Conservation (phyloP, 805 yeast genomes). For the Cyberlindnera nakhonratchasimensis region DNA sequence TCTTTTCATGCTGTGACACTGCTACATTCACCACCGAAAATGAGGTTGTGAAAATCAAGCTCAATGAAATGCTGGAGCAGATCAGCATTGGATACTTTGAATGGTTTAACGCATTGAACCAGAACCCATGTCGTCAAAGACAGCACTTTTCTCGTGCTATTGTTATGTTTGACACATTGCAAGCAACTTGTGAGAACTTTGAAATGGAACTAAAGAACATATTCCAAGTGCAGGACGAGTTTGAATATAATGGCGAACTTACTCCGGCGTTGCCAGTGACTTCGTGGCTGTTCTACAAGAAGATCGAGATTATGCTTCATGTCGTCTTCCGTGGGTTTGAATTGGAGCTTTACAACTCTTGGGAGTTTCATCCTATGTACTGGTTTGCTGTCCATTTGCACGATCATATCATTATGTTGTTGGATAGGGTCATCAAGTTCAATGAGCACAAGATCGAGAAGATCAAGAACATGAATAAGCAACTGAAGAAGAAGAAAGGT, state of each 20-base stretch:
- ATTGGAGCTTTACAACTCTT: constrained; percentile 64
- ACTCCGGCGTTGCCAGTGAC: constrained; percentile 60
- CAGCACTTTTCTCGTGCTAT: constrained; percentile 61
- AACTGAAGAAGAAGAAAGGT: constrained; percentile 49
- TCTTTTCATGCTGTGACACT: constrained; percentile 38
- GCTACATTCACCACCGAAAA: constrained; percentile 29
- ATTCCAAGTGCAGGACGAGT: constrained; percentile 32
- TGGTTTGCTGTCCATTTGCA: constrained; percentile 62
- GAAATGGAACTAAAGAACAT: constrained; percentile 45
- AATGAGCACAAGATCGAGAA: constrained; percentile 33
- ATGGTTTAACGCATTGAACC: constrained; percentile 43
- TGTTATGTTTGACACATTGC: constrained; percentile 72
- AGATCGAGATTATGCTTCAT: constrained; percentile 68
- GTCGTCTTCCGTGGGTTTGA: constrained; percentile 73
- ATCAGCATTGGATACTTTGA: constrained; percentile 44
- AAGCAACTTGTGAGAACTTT: constrained; percentile 64
- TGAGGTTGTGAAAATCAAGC: constrained; percentile 21
- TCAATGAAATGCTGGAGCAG: constrained; percentile 40
- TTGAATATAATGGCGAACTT: constrained; percentile 21
- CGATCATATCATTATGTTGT: constrained; percentile 44
- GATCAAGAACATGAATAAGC: constrained; percentile 35
- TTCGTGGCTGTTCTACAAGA: constrained; percentile 64
- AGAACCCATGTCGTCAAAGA: constrained; percentile 80
- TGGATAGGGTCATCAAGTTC: constrained; percentile 32
- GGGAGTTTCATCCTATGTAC: constrained; percentile 64